A percentile compares a stretch with the other conserved stretches of the same genome.
Evolutionary conservation across 2,329 filamentous ascomycete species (phyloP).

Genomic region (Exserohilum turcica): DNA sequence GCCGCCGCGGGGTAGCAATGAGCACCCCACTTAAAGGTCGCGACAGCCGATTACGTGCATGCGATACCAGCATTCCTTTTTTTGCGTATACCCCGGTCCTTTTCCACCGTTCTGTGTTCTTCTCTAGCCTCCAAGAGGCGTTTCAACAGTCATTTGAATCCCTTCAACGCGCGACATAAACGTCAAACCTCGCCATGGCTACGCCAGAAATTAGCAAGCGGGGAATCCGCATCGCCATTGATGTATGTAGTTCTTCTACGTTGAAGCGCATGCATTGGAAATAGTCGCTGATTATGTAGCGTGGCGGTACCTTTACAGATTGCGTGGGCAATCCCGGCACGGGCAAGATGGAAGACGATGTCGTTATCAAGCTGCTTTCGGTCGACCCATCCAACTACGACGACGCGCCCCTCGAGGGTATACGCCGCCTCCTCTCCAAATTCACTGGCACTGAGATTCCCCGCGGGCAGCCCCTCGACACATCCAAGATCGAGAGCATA

Average conservation of each 20-base stretch:
- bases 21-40: constrained; percentile 11
- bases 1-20: constrained; percentile 12
- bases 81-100: background rate
- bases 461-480: constrained; percentile 79
- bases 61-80: background rate
- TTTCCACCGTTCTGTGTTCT: background rate
- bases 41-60: background rate
- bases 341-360: constrained; percentile 71
- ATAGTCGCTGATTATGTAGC: constrained; percentile 49
- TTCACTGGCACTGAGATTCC: constrained; percentile 78
- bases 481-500: constrained; percentile 82
- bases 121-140: background rate
- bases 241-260: constrained; percentile 35
- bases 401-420: constrained; percentile 89
- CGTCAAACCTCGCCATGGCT: constrained; percentile 25
- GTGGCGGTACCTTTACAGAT: constrained; percentile 91
- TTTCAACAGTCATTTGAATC: background rate
- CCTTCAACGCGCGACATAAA: background rate
- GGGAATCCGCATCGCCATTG: constrained; percentile 76
- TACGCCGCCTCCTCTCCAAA: constrained; percentile 79
- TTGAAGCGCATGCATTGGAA: background rate
- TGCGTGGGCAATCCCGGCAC: constrained; percentile 81
- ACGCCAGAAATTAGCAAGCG: constrained; percentile 45
- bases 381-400: constrained; percentile 89
- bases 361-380: constrained; percentile 85